phyloP scores from a whole-genome alignment of 2,329 filamentous ascomycete genomes.

The Chaetoscypha palmicola region DNA sequence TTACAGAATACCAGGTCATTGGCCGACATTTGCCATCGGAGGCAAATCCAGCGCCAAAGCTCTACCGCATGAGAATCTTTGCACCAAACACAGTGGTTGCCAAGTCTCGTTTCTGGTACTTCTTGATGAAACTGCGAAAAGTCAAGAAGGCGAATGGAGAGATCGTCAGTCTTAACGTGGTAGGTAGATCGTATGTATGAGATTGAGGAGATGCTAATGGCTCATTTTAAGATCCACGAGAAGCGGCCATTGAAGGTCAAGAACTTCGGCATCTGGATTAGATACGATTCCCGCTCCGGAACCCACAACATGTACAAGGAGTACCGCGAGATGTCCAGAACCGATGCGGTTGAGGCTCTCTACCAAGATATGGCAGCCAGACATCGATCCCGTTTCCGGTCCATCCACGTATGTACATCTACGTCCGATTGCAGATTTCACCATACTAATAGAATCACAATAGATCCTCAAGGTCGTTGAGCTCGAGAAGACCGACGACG shows the following conservation, averaged over 20 bases:
- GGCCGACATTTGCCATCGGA: constrained; percentile 98
- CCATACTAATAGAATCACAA: constrained; percentile 10
- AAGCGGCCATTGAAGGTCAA: constrained; percentile 99
- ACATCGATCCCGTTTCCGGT: constrained; percentile 96
- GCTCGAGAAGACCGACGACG: constrained; percentile 85
- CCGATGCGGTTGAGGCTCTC: constrained; percentile 89
- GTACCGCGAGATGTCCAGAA: constrained; percentile 98
- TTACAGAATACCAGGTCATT: constrained; percentile 99
- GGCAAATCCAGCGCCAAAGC: constrained; percentile 91
- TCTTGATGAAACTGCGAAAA: constrained; percentile 97
- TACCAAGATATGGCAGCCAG: constrained; percentile 99
- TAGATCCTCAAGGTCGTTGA: constrained; percentile 98
- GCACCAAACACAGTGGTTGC: constrained; percentile 95
- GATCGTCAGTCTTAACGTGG: constrained; percentile 95
- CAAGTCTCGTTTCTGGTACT: constrained; percentile 99
- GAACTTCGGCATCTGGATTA: constrained; percentile 99
- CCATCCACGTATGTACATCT: constrained; percentile 77
- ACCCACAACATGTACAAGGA: constrained; percentile 99
- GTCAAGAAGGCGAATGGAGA: constrained; percentile 99
- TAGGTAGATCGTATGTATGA: constrained; percentile 43
- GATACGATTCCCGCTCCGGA: constrained; percentile 98
- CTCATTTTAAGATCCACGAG: constrained; percentile 71
- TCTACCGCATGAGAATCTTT: constrained; percentile 99
- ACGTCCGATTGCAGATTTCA: background rate
- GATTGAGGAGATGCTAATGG: constrained; percentile 15